Base-by-base conservation (phyloP, 2,329 filamentous ascomycete genomes). In the Byssothecium circinans region DNA sequence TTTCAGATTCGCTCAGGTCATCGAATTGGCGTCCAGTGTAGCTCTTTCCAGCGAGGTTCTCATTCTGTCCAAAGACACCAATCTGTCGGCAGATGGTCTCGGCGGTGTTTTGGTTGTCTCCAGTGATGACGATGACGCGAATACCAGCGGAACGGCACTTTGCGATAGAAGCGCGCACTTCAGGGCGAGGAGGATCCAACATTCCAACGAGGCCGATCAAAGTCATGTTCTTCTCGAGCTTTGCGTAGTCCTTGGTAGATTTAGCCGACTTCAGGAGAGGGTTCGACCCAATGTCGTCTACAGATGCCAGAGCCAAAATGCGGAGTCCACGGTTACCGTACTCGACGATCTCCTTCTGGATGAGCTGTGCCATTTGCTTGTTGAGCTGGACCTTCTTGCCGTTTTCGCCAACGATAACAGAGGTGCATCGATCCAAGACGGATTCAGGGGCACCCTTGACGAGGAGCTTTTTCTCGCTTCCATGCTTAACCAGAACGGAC, bases 41-140 rank as follows among this genome's bases (percentile, higher is more conserved):
- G 74, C 91, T 96, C 81, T 96, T 97, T 63, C 91, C 91, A 35
- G 78, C 83, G 20, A 97, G 81, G 65, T 96, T 82, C 72, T 97
- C 92, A 51, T 86, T 75, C 57, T 81, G 75, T 14, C 85, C 87
- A 71, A 99, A 99, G 43, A 99, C 86, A 52, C 94, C 94, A 69
- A 99, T 99, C 72, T 96, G 88, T 63, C 92, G 88, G 77, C 94
- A 99, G 68, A 99, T 96, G 52, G 90, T 92, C 77, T 99, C 94
- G 8, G 94, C 94, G 3, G 94, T 99, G 76, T 95, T 95, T 69
- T 88, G 91, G 76, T 96, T 99, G 75, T 99, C 94, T 65, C 94
- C 94, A 44, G 94, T 99, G 72, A 99, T 96, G 56, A 99, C 94
- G 60, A 99, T 90, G 41, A 99, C 90, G 52, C 94, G 88, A 62